Evolutionary conservation across 2,329 filamentous ascomycete genomes (phyloP), one percentile per base, ranked within the genome.

Genomic region (Penicillium psychrosexuale): DNA sequence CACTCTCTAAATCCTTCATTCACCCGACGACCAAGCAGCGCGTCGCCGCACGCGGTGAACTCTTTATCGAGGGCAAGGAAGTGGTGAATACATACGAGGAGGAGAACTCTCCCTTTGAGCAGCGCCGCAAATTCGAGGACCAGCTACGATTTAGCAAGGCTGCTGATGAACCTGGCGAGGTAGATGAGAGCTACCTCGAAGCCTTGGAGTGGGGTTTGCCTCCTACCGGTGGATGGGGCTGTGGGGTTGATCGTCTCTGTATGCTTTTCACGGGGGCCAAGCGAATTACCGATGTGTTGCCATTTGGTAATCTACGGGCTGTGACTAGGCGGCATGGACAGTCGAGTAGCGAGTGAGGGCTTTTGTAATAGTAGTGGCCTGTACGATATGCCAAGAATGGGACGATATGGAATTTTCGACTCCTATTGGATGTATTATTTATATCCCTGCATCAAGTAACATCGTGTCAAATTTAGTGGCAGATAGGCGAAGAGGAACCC

Each of bases 41-140:
- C 8, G 85, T 96, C 1, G 88, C 91, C 1, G 89, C 90, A 0
- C 86, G 92, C 6, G 90, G 89, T 0, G 92, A 97, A 74, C 82
- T 96, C 22, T 96, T 96, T 74, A 84, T 95, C 59, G 77, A 84
- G 47, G 85, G 88, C 38, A 84, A 85, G 51, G 94, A 99, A 70
- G 81, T 96, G 31, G 90, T 93, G 57, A 99, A 99, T 73, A 95
- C 93, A 78, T 99, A 99, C 72, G 94, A 99, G 72, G 94, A 99
- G 75, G 94, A 99, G 72, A 99, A 99, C 72, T 89, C 90, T 48
- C 94, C 94, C 0, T 86, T 88, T 51, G 89, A 88, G 65, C 94
- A 99, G 75, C 82, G 89, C 43, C 80, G 83, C 52, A 99, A 99
- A 73, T 91, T 99, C 61, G 74, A 85, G 44, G 81, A 82, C 59